phyloP scores from a whole-genome alignment of 768 basidiomycete genomes.

The Macrolepiota fuliginosa region DNA sequence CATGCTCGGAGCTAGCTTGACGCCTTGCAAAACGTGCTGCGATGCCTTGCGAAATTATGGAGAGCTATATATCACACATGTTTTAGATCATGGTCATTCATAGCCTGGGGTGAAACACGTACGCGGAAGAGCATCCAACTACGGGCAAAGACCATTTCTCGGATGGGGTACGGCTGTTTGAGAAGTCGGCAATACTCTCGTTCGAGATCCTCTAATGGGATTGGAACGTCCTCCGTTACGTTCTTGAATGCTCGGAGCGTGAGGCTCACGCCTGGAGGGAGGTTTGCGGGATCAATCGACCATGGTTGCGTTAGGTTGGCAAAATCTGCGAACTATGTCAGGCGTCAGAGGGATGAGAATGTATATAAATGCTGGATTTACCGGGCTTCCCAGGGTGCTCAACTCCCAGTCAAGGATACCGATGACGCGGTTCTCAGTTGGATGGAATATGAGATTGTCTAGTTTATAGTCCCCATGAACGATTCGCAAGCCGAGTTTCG shows the following conservation, averaged over 20 bases:
- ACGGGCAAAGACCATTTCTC: constrained; percentile 74
- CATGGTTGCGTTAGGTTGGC: constrained; percentile 89
- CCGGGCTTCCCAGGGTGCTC: constrained; percentile 90
- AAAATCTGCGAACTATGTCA: constrained; percentile 73
- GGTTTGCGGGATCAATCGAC: constrained; percentile 47
- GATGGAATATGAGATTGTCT: constrained; percentile 96
- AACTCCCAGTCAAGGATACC: constrained; percentile 98
- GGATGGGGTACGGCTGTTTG: constrained; percentile 68
- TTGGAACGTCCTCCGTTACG: constrained; percentile 50
- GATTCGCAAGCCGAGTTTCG: constrained; percentile 71
- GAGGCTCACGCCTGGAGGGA: constrained; percentile 27
- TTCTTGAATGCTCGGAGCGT: constrained; percentile 64
- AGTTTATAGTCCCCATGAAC: constrained; percentile 98
- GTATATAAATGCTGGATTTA: constrained; percentile 31
- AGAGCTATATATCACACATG: constrained; percentile 34
- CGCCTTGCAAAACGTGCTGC: constrained; percentile 82
- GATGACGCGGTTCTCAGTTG: constrained; percentile 87
- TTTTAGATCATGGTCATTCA: neutral
- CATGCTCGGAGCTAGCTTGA: constrained; percentile 87
- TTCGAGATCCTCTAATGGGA: constrained; percentile 71
- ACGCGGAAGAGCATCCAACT: constrained; percentile 89
- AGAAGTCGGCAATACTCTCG: constrained; percentile 74
- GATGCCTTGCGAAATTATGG: constrained; percentile 87
- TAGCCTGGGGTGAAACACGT: constrained; percentile 21
- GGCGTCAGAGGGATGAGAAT: constrained; percentile 2